Evolutionary conservation across 495 filamentous ascomycete genomes (phyloP).

Genomic region (Aspergillus affinis): DNA sequence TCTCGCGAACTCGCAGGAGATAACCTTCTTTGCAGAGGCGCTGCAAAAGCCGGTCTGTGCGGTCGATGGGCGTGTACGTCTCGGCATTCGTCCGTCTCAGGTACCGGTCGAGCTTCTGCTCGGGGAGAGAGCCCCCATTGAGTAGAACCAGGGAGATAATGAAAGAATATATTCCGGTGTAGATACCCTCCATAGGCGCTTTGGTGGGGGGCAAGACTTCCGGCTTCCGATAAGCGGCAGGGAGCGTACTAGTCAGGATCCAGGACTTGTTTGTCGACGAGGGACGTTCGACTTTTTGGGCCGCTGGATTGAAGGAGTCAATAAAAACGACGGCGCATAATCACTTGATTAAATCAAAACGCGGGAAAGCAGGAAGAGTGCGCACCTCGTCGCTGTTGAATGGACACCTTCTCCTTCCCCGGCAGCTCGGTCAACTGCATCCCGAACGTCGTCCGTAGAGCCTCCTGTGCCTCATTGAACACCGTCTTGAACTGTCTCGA

Average conservation of each 20-base stretch:
- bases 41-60: slow-evolving; percentile 72
- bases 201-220: slow-evolving; percentile 67
- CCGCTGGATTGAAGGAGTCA: slow-evolving; percentile 39
- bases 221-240: slow-evolving; percentile 59
- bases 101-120: slow-evolving; percentile 70
- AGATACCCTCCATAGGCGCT: slow-evolving; percentile 71
- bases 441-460: slow-evolving; percentile 67
- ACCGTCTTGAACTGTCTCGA: slow-evolving; percentile 63
- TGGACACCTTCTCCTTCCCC: slow-evolving; percentile 70
- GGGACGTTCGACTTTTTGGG: slow-evolving; percentile 50
- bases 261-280: slow-evolving; percentile 64
- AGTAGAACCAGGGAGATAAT: slow-evolving; percentile 73
- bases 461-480: slow-evolving; percentile 65
- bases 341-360: neutral
- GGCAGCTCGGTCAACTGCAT: slow-evolving; percentile 88
- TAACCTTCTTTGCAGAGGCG: slow-evolving; percentile 82
- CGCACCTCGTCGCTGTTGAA: slow-evolving; percentile 72
- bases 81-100: slow-evolving; percentile 75
- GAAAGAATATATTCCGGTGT: slow-evolving; percentile 77
- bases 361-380: slow-evolving; percentile 5
- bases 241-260: slow-evolving; percentile 70
- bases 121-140: slow-evolving; percentile 68
- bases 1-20: slow-evolving; percentile 68
- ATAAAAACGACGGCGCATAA: neutral
- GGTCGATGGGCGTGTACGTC: slow-evolving; percentile 69